Evolutionary conservation across 2,329 filamentous ascomycete genomes (phyloP).

Genomic region (Penicillium brasilianum): DNA sequence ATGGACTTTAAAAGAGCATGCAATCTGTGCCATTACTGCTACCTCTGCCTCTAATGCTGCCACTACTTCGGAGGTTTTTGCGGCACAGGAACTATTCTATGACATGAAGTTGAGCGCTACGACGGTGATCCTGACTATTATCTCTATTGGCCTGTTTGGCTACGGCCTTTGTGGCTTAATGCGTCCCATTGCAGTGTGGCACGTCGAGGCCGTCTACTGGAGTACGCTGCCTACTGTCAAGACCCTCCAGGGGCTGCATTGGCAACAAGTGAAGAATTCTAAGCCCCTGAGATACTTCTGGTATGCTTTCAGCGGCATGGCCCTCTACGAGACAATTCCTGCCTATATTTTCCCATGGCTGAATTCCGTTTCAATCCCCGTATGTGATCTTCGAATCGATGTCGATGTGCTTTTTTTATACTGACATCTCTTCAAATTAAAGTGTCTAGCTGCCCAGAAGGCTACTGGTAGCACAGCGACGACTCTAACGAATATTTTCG

Average conservation of each 20-base stretch:
- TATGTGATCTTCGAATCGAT: slow-evolving; percentile 5
- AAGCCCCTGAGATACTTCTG: slow-evolving; percentile 60
- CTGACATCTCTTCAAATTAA: too few species aligned
- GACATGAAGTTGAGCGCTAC: slow-evolving; percentile 51
- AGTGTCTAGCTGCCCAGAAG: slow-evolving; percentile 59
- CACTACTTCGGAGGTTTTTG: slow-evolving; percentile 50
- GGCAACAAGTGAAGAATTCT: slow-evolving; percentile 56
- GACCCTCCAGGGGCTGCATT: slow-evolving; percentile 60
- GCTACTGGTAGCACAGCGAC: slow-evolving; percentile 54
- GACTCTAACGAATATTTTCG: slow-evolving; percentile 56
- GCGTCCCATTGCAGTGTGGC: slow-evolving; percentile 61
- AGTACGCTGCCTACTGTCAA: slow-evolving; percentile 59
- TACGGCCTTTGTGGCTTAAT: slow-evolving; percentile 61
- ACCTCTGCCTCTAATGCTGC: slow-evolving; percentile 59
- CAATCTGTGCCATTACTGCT: slow-evolving; percentile 60
- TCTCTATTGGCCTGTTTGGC: slow-evolving; percentile 62
- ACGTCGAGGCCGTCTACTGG: slow-evolving; percentile 64
- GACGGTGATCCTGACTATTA: slow-evolving; percentile 56
- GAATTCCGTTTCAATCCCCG: slow-evolving; percentile 59
- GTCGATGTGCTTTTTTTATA: too few species aligned
- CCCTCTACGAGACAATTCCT: slow-evolving; percentile 59
- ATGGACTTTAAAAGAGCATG: slow-evolving; percentile 63
- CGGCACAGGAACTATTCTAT: slow-evolving; percentile 60
- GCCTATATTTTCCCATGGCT: slow-evolving; percentile 63
- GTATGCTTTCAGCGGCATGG: slow-evolving; percentile 57